These are phyloP conservation scores for Nothophytophthora sp. DNA, from an alignment of 352 stramenopile genomes.

Conservation along the genomic window DNA sequence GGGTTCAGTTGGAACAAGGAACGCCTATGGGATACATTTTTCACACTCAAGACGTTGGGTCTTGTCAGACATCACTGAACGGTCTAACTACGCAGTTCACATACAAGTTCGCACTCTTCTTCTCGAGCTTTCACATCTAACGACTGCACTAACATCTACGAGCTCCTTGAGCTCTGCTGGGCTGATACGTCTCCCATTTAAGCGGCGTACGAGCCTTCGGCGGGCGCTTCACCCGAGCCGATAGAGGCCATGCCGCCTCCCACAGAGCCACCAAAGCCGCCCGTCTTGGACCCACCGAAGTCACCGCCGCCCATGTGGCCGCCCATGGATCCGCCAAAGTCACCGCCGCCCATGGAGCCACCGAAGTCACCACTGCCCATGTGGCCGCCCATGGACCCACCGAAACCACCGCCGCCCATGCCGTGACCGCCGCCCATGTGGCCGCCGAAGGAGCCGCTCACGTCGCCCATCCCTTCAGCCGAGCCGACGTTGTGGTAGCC, in stretches of 20 bases:
- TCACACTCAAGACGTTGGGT: no score
- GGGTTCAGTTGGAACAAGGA: no score
- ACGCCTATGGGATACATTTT: slow-evolving; percentile 1
- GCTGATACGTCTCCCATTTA: no score
- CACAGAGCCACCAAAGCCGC: slow-evolving; percentile 7
- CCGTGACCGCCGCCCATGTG: slow-evolving; percentile 2
- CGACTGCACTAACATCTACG: slow-evolving; percentile 11
- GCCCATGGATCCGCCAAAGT: no score
- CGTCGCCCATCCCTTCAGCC: slow-evolving; percentile 5
- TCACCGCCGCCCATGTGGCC: no score
- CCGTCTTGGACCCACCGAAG: slow-evolving; percentile 4
- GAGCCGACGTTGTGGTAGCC: slow-evolving; percentile 22
- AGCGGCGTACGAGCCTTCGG: slow-evolving; percentile 2
- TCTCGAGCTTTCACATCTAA: slow-evolving; percentile 6
- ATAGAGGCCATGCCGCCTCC: slow-evolving; percentile 11
- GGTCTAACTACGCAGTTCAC: slow-evolving; percentile 1
- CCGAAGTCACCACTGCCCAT: slow-evolving; percentile 8
- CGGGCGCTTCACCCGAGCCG: slow-evolving; percentile 14
- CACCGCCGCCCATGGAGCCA: neutral
- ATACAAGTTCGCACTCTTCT: slow-evolving; percentile 10
- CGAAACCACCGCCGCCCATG: neutral
- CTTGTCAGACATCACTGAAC: no score
- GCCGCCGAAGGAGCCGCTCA: slow-evolving; percentile 15
- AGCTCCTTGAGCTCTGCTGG: no score
- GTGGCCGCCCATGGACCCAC: no score